A percentile compares a stretch with the other conserved stretches of the same genome.
Conservation (phyloP, 129 eudicot species). For the Chrysanthemum makinoi region DNA sequence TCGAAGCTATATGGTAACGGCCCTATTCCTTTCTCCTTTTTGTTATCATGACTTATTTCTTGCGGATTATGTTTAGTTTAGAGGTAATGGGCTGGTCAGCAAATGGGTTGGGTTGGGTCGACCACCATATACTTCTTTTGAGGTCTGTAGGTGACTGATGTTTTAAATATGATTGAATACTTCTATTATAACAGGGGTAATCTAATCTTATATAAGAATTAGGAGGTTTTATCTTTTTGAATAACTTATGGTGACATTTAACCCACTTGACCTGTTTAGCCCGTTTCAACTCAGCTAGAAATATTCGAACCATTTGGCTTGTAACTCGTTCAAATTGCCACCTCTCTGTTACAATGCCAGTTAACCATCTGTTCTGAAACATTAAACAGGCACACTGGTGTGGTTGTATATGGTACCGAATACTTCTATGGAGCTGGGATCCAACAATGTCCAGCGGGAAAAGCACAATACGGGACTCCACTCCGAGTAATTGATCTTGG, state of each 20-base stretch:
- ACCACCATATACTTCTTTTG: too few species aligned
- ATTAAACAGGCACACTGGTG: conserved; percentile 77
- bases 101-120: background rate
- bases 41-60: background rate
- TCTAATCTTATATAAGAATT: too few species aligned
- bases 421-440: conserved; percentile 90
- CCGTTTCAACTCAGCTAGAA: too few species aligned
- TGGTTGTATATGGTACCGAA: conserved; percentile 88
- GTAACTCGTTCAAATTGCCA: background rate
- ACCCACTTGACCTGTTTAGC: background rate
- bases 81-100: background rate
- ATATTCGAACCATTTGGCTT: background rate
- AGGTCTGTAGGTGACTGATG: too few species aligned
- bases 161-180: too few species aligned
- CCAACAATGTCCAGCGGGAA: conserved; percentile 62
- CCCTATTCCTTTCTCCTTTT: background rate
- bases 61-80: background rate
- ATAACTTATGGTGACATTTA: background rate
- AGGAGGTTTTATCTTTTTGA: background rate
- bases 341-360: background rate
- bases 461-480: conserved; percentile 81
- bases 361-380: background rate
- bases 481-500: conserved; percentile 75
- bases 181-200: too few species aligned
- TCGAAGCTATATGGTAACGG: conserved; percentile 75